Percentiles rank a stretch among this genome's conserved stretches.
Conservation (phyloP, 1,284 basidiomycete genomes). For the Cryptococcus sp. region DNA sequence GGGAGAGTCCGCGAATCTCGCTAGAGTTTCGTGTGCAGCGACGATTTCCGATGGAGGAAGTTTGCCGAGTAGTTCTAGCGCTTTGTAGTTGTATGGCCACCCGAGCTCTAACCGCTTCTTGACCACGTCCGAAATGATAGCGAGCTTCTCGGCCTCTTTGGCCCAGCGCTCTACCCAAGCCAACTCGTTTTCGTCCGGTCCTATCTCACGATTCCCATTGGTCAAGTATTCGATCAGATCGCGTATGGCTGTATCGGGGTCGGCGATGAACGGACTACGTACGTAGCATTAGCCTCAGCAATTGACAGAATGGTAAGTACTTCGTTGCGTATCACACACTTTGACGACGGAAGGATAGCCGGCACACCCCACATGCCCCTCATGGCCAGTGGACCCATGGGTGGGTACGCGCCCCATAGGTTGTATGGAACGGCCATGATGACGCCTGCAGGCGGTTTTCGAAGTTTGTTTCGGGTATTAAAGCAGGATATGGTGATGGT, state of each 20-base stretch:
- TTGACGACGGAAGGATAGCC: conserved; percentile 12
- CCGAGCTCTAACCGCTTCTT: conserved; percentile 38
- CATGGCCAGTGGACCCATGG: not conserved
- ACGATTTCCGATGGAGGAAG: conserved; percentile 30
- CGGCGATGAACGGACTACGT: conserved; percentile 20
- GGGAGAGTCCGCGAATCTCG: conserved; percentile 23
- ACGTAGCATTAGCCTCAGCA: not conserved
- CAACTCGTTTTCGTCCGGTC: conserved; percentile 24
- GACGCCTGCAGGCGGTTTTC: conserved; percentile 3
- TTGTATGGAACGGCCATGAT: conserved; percentile 12
- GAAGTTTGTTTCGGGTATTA: conserved; percentile 12
- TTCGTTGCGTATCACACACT: conserved; percentile 10
- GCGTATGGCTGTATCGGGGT: conserved; percentile 32
- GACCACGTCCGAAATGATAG: conserved; percentile 41
- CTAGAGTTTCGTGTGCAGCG: conserved; percentile 30
- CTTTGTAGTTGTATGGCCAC: conserved; percentile 51
- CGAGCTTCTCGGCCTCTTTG: conserved; percentile 36
- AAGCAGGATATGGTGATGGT: conserved; percentile 1
- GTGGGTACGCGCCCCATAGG: conserved; percentile 6
- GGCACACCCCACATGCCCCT: conserved; percentile 13
- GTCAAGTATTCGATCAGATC: conserved; percentile 35
- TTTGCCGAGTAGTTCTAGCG: conserved; percentile 33
- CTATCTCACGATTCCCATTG: conserved; percentile 23
- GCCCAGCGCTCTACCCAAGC: conserved; percentile 26
- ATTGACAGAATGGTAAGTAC: not conserved